Conservation (phyloP, 441 rosid genomes). For the Mallotus japonicus region DNA sequence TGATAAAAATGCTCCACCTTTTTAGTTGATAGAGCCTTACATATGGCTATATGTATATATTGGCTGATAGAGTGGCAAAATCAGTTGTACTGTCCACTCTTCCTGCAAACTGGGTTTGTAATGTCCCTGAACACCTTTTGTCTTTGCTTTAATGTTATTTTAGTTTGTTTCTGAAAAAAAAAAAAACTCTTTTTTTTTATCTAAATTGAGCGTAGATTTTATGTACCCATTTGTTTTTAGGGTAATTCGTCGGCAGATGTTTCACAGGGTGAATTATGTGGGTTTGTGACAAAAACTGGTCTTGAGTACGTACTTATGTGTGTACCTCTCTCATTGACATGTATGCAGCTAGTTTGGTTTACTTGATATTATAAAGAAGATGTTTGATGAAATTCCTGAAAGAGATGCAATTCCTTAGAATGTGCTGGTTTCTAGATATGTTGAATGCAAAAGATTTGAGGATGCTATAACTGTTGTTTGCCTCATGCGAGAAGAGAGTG, state of each 20-base stretch:
- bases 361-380: constrained; percentile 24
- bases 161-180: too few species aligned
- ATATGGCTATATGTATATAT: too few species aligned
- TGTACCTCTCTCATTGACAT: constrained; percentile 57
- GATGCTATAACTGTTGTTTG: constrained; percentile 39
- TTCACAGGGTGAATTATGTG: constrained; percentile 43
- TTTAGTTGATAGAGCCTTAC: too few species aligned
- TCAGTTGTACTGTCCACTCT: too few species aligned
- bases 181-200: constrained; percentile 35
- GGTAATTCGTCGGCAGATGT: constrained; percentile 41
- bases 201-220: constrained; percentile 44
- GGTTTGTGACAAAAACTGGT: constrained; percentile 51
- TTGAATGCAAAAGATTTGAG: constrained; percentile 39
- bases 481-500: constrained; percentile 40
- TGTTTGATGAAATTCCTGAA: constrained; percentile 65
- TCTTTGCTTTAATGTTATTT: too few species aligned
- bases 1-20: too few species aligned
- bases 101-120: too few species aligned
- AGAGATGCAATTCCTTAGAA: constrained; percentile 65
- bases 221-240: constrained; percentile 62
- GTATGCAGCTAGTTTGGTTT: constrained; percentile 42
- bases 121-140: too few species aligned
- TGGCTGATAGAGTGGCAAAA: too few species aligned
- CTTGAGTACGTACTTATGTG: constrained; percentile 45
- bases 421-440: constrained; percentile 55